Conservation (phyloP, 306 rosid genomes). For the Cucurbita maxima region DNA sequence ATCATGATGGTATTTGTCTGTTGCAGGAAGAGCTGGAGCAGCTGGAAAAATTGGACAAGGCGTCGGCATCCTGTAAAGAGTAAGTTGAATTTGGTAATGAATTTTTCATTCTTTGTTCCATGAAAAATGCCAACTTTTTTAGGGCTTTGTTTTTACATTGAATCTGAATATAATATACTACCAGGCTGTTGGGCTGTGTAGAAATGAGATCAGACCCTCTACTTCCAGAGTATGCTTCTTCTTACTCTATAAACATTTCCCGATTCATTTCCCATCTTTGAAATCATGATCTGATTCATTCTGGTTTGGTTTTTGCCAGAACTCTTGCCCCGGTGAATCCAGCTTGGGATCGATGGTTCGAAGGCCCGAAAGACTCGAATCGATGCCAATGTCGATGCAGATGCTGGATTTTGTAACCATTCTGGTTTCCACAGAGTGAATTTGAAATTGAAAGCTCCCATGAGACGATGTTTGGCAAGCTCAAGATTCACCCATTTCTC, state of each 20-base stretch:
- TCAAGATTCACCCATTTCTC: neutral
- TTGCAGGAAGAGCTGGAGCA: constrained; percentile 3
- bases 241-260: neutral
- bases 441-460: neutral
- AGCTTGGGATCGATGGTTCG: constrained; percentile 90
- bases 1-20: neutral
- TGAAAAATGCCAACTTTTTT: neutral
- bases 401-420: constrained; percentile 53
- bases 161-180: neutral
- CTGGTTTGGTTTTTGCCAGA: constrained; percentile 2
- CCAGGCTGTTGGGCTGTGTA: constrained; percentile 52
- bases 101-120: neutral
- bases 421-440: neutral
- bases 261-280: neutral
- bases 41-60: neutral
- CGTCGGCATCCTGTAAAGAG: constrained; percentile 2
- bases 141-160: neutral
- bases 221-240: constrained; percentile 42
- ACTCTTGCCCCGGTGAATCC: constrained; percentile 55
- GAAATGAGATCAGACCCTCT: constrained; percentile 80
- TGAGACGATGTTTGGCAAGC: neutral
- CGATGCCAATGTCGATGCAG: constrained; percentile 30
- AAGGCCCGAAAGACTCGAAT: constrained; percentile 64
- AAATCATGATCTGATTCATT: neutral
- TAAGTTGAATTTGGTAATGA: neutral